These are phyloP conservation scores for Phyllostachys edulis DNA, from an alignment of 176 grass and related monocot genomes.

Conservation along the genomic window DNA sequence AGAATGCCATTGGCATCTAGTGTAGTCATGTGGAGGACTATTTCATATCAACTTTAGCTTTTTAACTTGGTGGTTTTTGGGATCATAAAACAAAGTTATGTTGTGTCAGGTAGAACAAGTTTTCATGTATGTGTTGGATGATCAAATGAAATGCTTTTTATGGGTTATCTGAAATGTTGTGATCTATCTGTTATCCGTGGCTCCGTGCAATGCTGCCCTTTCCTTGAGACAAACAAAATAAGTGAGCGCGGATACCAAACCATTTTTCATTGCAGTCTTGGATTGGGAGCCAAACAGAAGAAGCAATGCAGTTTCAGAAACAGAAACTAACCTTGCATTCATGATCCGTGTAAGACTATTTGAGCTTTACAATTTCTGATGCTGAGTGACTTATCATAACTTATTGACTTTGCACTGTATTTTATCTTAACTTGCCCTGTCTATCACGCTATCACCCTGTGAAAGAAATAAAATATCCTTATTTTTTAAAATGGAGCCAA, in stretches of 20 bases:
- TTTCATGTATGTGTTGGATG: neutral
- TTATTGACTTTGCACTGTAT: constrained; percentile 11
- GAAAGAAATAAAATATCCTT: neutral
- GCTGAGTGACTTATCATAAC: neutral
- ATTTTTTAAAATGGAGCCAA: neutral
- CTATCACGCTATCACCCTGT: constrained; percentile 7
- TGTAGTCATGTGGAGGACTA: neutral
- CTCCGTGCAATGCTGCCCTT: neutral
- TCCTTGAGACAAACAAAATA: neutral
- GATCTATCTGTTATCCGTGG: neutral
- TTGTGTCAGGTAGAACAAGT: neutral
- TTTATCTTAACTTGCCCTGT: neutral
- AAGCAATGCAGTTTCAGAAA: neutral
- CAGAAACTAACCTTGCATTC: neutral
- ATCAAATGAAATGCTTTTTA: neutral
- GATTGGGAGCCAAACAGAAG: neutral
- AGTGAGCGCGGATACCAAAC: neutral
- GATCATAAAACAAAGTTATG: neutral
- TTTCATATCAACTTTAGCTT: neutral
- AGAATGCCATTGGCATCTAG: neutral
- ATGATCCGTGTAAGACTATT: constrained; percentile 10
- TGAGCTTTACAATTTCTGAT: constrained; percentile 11
- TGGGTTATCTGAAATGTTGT: neutral
- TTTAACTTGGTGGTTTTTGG: neutral
- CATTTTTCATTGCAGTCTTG: neutral